Percentiles rank a stretch among this genome's conserved stretches.
These are phyloP conservation scores for Aspergillus bridgeri DNA, from an alignment of 495 filamentous ascomycete genomes.

Conservation along the genomic window DNA sequence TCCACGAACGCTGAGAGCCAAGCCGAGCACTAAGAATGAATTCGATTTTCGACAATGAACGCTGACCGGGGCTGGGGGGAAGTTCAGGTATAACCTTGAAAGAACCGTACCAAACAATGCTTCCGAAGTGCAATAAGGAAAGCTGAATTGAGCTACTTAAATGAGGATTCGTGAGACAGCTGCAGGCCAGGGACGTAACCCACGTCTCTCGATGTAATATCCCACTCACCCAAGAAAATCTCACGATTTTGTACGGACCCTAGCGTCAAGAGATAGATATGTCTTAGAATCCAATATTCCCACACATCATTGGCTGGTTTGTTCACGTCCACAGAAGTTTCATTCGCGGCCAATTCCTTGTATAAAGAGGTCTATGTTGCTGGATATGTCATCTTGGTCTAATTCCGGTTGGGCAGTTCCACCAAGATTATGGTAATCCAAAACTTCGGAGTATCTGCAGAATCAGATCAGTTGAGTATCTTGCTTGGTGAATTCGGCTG, in stretches of 20 bases:
- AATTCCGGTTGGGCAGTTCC: neutral
- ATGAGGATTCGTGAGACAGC: neutral
- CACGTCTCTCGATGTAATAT: neutral
- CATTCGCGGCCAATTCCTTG: neutral
- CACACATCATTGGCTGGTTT: neutral
- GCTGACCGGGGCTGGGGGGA: neutral
- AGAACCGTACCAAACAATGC: neutral
- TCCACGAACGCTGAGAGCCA: neutral
- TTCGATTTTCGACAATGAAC: neutral
- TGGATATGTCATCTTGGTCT: neutral
- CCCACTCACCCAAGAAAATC: neutral
- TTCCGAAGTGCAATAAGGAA: neutral
- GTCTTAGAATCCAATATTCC: neutral
- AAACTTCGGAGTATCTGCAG: conserved; percentile 95
- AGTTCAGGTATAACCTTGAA: neutral
- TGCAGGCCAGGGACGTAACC: neutral
- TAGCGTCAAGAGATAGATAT: neutral
- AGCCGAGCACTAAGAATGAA: neutral
- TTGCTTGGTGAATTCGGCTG: neutral
- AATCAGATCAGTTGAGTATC: conserved; percentile 9
- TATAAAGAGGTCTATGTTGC: neutral
- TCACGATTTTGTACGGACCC: neutral
- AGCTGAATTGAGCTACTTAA: neutral
- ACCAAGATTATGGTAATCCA: conserved; percentile 82
- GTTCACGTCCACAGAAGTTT: neutral